Conservation (phyloP, 495 filamentous ascomycete species). For the Poronia punctata region DNA sequence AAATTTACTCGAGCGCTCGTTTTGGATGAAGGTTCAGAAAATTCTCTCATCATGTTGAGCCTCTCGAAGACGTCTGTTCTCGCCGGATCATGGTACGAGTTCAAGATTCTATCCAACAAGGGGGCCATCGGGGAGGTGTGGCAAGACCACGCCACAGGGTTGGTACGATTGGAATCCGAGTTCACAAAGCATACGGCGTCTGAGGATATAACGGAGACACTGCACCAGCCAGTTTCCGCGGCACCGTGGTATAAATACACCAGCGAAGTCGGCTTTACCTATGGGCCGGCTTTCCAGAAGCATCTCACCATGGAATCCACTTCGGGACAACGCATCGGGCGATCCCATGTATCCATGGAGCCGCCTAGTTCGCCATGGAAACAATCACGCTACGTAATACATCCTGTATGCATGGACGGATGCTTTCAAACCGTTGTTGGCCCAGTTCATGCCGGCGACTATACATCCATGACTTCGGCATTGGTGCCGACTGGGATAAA, state of each 20-base stretch:
- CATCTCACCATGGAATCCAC: constrained; percentile 14
- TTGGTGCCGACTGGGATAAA: constrained; percentile 2
- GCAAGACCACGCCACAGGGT: background rate
- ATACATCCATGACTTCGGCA: background rate
- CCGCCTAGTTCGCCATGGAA: constrained; percentile 14
- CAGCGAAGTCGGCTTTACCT: constrained; percentile 19
- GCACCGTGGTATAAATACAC: constrained; percentile 28
- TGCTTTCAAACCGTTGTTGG: constrained; percentile 26
- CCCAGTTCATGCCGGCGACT: constrained; percentile 7
- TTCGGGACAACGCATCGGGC: constrained; percentile 13
- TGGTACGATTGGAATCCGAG: background rate
- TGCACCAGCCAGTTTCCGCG: constrained; percentile 6
- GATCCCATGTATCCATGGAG: background rate
- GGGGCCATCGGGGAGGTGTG: background rate
- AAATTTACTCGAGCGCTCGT: constrained; percentile 13
- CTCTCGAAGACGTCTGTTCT: background rate
- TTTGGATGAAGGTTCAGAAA: constrained; percentile 8
- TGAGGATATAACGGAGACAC: background rate
- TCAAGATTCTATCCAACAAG: background rate
- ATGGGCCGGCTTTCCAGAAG: constrained; percentile 26
- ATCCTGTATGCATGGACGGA: constrained; percentile 34
- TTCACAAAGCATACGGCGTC: background rate
- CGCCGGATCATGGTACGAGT: constrained; percentile 6
- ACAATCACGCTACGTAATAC: constrained; percentile 32
- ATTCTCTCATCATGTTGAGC: constrained; percentile 1